Base-by-base conservation (phyloP, 345 rosid genomes). In the Euphorbia peplus region DNA sequence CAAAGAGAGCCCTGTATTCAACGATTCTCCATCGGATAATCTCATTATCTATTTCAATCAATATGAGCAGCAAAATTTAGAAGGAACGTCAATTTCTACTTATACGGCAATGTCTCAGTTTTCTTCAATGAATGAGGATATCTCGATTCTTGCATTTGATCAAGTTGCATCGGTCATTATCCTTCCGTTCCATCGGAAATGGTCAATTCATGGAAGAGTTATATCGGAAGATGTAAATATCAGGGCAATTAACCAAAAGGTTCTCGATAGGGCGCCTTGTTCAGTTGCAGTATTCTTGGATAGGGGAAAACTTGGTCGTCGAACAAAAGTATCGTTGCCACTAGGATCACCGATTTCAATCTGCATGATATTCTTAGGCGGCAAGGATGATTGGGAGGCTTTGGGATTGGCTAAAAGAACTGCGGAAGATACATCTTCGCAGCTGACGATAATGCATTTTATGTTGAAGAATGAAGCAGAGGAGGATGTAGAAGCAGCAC, bases 181-280 rank as follows among this genome's bases (percentile, higher is more conserved):
- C 18, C 83, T 85, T 63, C 95, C 91, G 6, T 83, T 86, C 59
- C 91, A 88, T 47, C 67, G 72, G 11, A 85, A 42, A 65, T 82
- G 89, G 89, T 75, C 77, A 0, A 60, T 62, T 0, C 80, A 79
- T 19, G 84, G 88, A 73, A 0, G 50, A 63, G 46, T 80, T 14
- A 76, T 69, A 57, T 69, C 85, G 1, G 88, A 85, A 14, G 74
- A 70, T 46, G 54, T 28, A 32, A 64, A 35, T 48, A 61, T 82
- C 2, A 39, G 79, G 75, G 25, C 68, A 42, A 75, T 83, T 3
- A 88, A 88, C 52, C 54, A 69, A 22, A 79, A 71, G 11, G 87
- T 88, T 46, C 84, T 86, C 0, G 75, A 81, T 37, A 57, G 39
- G 3, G 83, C 91, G 0, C 87, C 91, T 1, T 88, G 95, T 63